Base-by-base conservation (phyloP, 2,329 filamentous ascomycete genomes). In the Zalaria sp. region DNA sequence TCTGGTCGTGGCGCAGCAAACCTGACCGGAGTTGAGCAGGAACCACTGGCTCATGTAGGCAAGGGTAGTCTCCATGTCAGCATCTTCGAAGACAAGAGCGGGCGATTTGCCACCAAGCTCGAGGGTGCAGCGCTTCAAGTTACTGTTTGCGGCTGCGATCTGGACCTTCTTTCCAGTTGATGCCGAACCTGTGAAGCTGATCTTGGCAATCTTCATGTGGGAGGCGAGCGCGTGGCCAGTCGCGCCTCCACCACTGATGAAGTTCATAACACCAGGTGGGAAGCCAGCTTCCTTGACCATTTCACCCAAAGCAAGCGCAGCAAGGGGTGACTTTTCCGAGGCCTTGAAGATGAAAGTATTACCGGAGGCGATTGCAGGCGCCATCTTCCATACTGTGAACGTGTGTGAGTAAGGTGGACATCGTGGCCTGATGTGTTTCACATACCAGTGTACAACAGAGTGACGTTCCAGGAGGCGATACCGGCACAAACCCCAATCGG, bases 151-250 rank as follows among this genome's bases (percentile, higher is more conserved):
- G 3, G 42, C 41, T 27, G 41, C 36, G n/a, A 43, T 32, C 29
- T 45, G 41, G 27, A 45, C 41, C 2, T 70, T 59, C 43, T 75
- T 74, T 6, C 78, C 83, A 1, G 81, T 86, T 1, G 65, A 62
- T 1, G 81, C 85, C 2, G 77, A 82, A 34, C 83, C 83, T 0
- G 83, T 88, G 47, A 87, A 87, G 1, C 82, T 80, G 48, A 88
- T 69, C 64, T 87, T 87, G 52, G 82, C 77, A n/a, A 87, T 69
- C 27, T 72, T 71, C 28, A 74, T 60, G 55, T 87, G 82, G 28
- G 67, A 67, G 4, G 77, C 77, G 6, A 87, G 68, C 0, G 79
- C 77, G 4, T 75, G 68, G 7, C 83, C 83, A 0, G 79, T 77
- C 31, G 75, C 75, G 38, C 82, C 78, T 11, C n/a, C 38, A 9